phyloP scores from a whole-genome alignment of 352 stramenopile species.

The Globisporangium polare region DNA sequence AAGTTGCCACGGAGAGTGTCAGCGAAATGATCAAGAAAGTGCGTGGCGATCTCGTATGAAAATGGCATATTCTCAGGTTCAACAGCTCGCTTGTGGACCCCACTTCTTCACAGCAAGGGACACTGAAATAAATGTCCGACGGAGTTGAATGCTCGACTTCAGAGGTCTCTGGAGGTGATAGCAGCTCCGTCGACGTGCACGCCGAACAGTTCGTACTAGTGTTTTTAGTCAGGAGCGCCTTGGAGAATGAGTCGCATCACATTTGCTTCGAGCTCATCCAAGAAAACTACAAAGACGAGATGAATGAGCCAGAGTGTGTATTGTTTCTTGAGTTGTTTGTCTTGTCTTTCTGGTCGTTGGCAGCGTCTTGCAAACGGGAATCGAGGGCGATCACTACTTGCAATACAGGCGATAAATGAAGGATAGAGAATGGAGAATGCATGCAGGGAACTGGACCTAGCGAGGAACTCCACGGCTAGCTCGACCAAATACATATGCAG shows the following conservation, averaged over 20 bases:
- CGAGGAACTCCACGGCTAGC: neutral
- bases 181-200: no score
- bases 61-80: no score
- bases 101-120: no score
- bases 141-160: no score
- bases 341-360: neutral
- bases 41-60: no score
- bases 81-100: no score
- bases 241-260: neutral
- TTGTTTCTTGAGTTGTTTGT: neutral
- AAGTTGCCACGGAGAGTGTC: no score
- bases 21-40: no score
- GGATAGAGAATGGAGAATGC: neutral
- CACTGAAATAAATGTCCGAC: no score
- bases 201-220: no score
- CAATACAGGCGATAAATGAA: neutral
- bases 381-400: neutral
- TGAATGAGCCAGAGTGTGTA: neutral
- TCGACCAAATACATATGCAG: neutral
- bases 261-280: neutral
- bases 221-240: neutral
- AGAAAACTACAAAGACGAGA: neutral
- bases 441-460: neutral
- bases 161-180: no score
- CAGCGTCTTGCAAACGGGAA: neutral